Conservation (phyloP, 257 asterid species). For the Mentha longifolia region DNA sequence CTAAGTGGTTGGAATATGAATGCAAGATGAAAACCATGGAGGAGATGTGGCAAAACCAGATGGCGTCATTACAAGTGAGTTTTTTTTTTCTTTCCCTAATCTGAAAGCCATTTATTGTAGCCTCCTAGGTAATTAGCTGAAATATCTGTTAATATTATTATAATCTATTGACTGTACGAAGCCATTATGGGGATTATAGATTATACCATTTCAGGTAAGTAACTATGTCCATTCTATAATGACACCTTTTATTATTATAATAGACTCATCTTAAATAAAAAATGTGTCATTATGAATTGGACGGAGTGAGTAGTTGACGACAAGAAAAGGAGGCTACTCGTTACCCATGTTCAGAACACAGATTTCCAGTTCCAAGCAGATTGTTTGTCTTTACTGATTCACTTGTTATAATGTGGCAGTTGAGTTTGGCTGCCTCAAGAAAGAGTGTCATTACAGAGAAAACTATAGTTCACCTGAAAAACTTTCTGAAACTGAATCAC, state of each 20-base stretch:
- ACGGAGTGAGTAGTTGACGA: background rate
- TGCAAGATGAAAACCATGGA: slow-evolving; percentile 84
- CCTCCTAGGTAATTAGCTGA: too few relatives aligned
- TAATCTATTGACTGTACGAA: background rate
- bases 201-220: background rate
- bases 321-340: background rate
- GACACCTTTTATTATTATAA: too few relatives aligned
- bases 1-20: slow-evolving; percentile 69
- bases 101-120: too few relatives aligned
- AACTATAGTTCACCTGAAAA: slow-evolving; percentile 40
- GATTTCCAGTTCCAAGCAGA: background rate
- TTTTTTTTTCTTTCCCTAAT: background rate
- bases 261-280: too few relatives aligned
- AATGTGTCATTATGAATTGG: too few relatives aligned
- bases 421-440: slow-evolving; percentile 69
- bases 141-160: too few relatives aligned
- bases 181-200: background rate
- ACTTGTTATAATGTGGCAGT: slow-evolving; percentile 48
- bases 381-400: background rate
- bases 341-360: background rate
- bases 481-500: slow-evolving; percentile 52
- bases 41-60: slow-evolving; percentile 89
- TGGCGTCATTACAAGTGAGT: slow-evolving; percentile 83
- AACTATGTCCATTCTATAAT: too few relatives aligned
- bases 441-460: slow-evolving; percentile 52